Conservation (phyloP, 306 rosid species). For the Argentina anserina region DNA sequence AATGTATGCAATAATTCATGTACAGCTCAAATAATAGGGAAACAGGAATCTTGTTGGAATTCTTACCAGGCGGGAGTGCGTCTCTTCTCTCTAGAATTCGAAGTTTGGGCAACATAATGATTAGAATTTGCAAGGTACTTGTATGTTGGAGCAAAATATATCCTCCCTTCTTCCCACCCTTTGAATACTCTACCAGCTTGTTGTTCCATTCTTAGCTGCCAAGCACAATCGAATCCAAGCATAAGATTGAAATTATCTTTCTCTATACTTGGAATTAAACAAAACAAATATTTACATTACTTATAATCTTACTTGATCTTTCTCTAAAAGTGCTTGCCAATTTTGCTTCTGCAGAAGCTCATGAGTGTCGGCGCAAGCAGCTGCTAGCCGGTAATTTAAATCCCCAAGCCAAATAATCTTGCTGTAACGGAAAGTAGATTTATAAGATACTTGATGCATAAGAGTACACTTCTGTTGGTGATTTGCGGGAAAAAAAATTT, state of each 20-base stretch:
- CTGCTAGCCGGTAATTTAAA: slow-evolving; percentile 75
- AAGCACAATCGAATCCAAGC: not conserved
- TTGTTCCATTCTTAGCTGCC: slow-evolving; percentile 74
- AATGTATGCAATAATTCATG: not conserved
- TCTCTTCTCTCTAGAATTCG: slow-evolving; percentile 63
- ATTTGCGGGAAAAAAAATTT: not conserved
- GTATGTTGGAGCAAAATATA: slow-evolving; percentile 87
- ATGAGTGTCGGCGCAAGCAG: slow-evolving; percentile 48
- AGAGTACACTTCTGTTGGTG: not conserved
- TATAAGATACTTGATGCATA: not conserved
- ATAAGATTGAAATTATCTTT: not conserved
- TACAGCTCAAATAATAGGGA: not conserved
- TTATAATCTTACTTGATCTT: slow-evolving; percentile 64
- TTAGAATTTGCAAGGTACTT: slow-evolving; percentile 79
- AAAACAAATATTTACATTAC: not conserved
- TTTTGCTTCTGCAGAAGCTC: slow-evolving; percentile 63
- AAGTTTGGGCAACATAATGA: slow-evolving; percentile 55
- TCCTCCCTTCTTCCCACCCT: slow-evolving; percentile 91
- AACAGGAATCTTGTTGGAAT: not conserved
- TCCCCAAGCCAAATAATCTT: slow-evolving; percentile 95
- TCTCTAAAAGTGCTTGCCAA: slow-evolving; percentile 79
- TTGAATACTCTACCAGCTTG: slow-evolving; percentile 77
- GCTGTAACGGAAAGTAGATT: slow-evolving; percentile 29
- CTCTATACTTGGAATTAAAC: not conserved
- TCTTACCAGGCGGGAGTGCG: slow-evolving; percentile 94